Evolutionary conservation across 306 rosid species (phyloP), one percentile per base, ranked within the genome.

Genomic region (Lathyrus oleraceus): DNA sequence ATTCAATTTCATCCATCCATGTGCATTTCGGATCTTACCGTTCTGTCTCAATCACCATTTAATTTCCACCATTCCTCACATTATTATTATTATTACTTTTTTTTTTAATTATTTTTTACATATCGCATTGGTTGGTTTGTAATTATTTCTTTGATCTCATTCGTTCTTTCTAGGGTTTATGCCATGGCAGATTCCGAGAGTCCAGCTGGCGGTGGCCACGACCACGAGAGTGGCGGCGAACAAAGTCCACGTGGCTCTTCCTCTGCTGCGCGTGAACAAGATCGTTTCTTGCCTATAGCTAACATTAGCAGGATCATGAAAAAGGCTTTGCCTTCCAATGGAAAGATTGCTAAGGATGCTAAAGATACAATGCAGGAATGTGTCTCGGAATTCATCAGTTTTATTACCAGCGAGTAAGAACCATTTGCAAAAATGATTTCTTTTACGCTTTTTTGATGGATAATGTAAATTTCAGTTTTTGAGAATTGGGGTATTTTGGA

Each of bases 231-330:
- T 59, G 97, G 92, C 1, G 95, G 97, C 14, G 97, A 92, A 58
- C 95, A 83, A 74, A 92, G 97, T 51, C 90, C 96, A 3, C 86
- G 43, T 8, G 81, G 83, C 20, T 73, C 81, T 6, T 78, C 64
- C 0, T 65, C 81, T 2, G 77, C 38, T 2, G 87, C 82, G 0
- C 80, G 95, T 14, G 96, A 92, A 62, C 97, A 89, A 67, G 97
- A 89, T 53, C 87, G 95, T 1, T 86, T 51, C 61, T 89, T 92
- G 8, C 97, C 97, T 4, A 92, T 92, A 75, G 97, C 96, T 5
- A 92, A 92, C 74, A 92, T 91, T 51, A 91, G 97, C 67, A 88
- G 97, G 66, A 91, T 91, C 85, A 91, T 91, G 94, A 91, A 91
- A 86, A 92, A 92, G 74, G 97, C 84, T 8, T 71, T 92, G 71